phyloP scores from a whole-genome alignment of 176 grass and related monocot species.

The Pontederia paniculata region DNA sequence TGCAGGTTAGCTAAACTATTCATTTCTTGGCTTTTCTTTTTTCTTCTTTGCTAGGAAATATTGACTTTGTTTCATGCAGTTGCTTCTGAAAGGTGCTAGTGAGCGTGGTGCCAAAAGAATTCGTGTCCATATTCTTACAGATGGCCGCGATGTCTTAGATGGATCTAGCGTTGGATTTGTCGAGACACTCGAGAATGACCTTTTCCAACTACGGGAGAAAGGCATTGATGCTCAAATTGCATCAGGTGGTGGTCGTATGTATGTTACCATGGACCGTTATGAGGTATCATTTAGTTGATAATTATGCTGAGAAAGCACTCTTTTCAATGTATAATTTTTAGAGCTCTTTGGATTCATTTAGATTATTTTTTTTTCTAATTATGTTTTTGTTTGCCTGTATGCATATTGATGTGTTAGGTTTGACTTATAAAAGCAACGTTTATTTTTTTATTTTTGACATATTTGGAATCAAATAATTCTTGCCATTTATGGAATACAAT shows the following conservation, averaged over 20 bases:
- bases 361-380: too few relatives aligned
- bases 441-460: not conserved
- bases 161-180: conserved; percentile 86
- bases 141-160: conserved; percentile 98
- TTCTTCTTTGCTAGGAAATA: not conserved
- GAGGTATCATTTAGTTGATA: conserved; percentile 41
- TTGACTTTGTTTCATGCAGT: conserved; percentile 35
- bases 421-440: too few relatives aligned
- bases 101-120: conserved; percentile 88
- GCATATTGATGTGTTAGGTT: too few relatives aligned
- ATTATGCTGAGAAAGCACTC: not conserved
- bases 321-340: not conserved
- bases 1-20: conserved; percentile 43
- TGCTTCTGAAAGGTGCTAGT: conserved; percentile 83
- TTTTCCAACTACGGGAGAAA: conserved; percentile 51
- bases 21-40: not conserved
- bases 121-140: conserved; percentile 84
- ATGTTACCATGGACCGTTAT: conserved; percentile 97
- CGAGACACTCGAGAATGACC: conserved; percentile 83
- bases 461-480: not conserved
- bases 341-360: too few relatives aligned
- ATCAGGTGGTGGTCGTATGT: conserved; percentile 96
- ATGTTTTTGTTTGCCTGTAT: too few relatives aligned
- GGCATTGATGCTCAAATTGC: conserved; percentile 82
- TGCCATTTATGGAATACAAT: not conserved